These are phyloP conservation scores for Vaccinium macrocarpon DNA, from an alignment of 148 eudicot species.

Conservation along the genomic window DNA sequence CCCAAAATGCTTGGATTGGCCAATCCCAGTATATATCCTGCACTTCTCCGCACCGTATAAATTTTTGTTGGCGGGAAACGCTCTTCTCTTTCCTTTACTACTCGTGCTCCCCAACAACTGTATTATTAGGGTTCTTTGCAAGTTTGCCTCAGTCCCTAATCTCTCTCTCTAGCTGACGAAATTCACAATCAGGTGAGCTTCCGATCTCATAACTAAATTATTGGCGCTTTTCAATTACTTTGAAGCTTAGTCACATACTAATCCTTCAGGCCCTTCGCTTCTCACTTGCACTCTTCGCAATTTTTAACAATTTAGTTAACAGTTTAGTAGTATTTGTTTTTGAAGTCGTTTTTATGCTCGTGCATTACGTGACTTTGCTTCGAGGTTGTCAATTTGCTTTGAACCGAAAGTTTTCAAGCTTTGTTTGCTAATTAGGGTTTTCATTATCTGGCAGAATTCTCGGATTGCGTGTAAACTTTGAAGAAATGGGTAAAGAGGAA, in stretches of 20 bases:
- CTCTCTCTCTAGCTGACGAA: not conserved
- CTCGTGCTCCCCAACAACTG: not conserved
- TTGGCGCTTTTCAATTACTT: not conserved
- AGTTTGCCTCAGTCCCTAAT: not conserved
- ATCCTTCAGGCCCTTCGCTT: no score
- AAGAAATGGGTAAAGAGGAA: constrained; percentile 53
- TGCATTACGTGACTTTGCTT: no score
- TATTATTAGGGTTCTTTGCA: not conserved
- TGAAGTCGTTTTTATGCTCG: no score
- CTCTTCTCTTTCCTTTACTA: not conserved
- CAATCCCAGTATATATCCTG: not conserved
- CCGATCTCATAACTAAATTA: not conserved
- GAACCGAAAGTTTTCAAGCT: not conserved
- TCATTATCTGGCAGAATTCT: constrained; percentile 1
- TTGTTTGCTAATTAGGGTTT: not conserved
- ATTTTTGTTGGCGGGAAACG: not conserved
- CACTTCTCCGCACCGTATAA: not conserved
- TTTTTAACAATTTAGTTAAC: no score
- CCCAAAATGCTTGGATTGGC: no score
- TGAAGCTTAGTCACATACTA: no score
- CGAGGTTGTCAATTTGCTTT: not conserved
- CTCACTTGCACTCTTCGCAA: no score
- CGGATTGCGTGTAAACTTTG: not conserved
- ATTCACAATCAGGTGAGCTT: not conserved
- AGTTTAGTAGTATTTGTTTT: no score